These are phyloP conservation scores for Aciculosporium take DNA, from an alignment of 2,329 filamentous ascomycete genomes.

Conservation along the genomic window DNA sequence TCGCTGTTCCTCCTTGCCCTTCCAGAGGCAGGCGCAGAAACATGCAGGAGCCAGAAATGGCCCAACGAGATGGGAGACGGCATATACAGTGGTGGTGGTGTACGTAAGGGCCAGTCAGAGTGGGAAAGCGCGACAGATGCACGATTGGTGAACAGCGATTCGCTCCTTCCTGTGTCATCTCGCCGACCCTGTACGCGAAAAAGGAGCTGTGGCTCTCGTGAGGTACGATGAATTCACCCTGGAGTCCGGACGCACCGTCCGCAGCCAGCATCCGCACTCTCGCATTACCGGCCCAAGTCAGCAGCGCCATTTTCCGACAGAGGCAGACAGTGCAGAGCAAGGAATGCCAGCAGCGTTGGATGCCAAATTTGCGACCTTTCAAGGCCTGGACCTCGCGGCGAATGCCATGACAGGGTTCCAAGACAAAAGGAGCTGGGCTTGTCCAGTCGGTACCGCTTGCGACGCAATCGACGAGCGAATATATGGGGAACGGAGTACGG, in stretches of 20 bases:
- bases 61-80: not conserved
- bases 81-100: not conserved
- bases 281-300: not conserved
- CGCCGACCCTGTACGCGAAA: not conserved
- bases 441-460: slow-evolving; percentile 6
- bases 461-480: not conserved
- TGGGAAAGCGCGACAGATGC: not conserved
- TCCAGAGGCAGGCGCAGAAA: not conserved
- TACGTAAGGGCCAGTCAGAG: not conserved
- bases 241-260: not conserved
- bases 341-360: not conserved
- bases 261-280: too few relatives aligned
- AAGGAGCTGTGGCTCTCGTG: not conserved
- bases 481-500: not conserved
- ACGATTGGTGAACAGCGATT: not conserved
- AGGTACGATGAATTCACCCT: not conserved
- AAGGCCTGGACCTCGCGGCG: not conserved
- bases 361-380: not conserved
- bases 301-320: not conserved
- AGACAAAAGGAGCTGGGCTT: not conserved
- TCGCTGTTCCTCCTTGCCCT: not conserved
- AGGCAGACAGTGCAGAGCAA: not conserved
- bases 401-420: not conserved
- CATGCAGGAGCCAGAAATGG: not conserved
- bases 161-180: not conserved